Base-by-base conservation (phyloP, 176 grass and related monocot genomes). In the Panicum miliaceum region DNA sequence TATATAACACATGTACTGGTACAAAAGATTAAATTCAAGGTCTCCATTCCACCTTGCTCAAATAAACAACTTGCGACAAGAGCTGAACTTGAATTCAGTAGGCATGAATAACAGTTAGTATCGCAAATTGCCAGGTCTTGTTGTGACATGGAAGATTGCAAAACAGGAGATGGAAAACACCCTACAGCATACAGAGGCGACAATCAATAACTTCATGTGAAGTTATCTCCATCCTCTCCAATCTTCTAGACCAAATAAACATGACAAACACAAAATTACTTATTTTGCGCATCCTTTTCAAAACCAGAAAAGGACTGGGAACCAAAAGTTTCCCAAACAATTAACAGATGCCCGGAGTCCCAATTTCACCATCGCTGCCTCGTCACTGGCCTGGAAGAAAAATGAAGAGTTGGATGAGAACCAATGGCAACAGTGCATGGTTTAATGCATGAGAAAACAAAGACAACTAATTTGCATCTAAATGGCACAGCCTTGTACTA, bases 281-380 rank as follows among this genome's bases (percentile, higher is more conserved):
- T 96, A 93, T 89, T 92, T 89, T 84, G 36, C 36, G 43, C 76
- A 74, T 43, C 43, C 84, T 89, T 82, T 82, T 68, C 40, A 40
- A 83, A 89, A 82, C 74, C 74, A 77, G 70, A 84, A 84, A 63
- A 62, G 50, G 59, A 47, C 35, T 1, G 18, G 23, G 35, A 47
- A 48, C 61, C 36, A 69, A 50, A 86, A 80, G 25, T 19, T 70
- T 66, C 86, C 80, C 75, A 50, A 23, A 75, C 41, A 71, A 54
- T 80, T 64, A 46, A 75, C 25, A 76, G 38, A 71, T 78, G 67
- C 67, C 57, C 23, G 48, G 50, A 32, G 41, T 20, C 68, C 16
- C 37, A 73, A 48, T 80, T 68, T 97, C 87, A 91, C 91, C 91
- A 93, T 77, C 86, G 77, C 70, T 88, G 84, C 82, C 90, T 90